Evolutionary conservation across 129 eudicot species (phyloP).

Genomic region (Sambucus nigra): DNA sequence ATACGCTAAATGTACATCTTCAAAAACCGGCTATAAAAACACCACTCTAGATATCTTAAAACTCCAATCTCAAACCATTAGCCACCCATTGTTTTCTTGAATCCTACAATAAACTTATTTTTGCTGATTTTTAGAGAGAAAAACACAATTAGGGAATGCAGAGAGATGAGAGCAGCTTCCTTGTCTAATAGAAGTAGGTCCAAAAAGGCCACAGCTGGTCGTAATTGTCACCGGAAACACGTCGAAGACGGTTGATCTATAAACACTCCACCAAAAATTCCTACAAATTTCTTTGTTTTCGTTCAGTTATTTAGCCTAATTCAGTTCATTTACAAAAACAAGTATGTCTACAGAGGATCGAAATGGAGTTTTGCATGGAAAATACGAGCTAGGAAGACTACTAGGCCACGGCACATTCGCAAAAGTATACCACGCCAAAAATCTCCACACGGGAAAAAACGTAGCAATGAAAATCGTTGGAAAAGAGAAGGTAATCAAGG

Average conservation of each 20-base stretch:
- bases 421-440: slow-evolving; percentile 15
- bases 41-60: not conserved
- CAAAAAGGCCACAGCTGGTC: not conserved
- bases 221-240: slow-evolving; percentile 20
- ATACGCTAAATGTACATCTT: not conserved
- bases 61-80: not conserved
- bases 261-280: not conserved
- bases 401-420: slow-evolving; percentile 19
- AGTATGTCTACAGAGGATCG: slow-evolving; percentile 5
- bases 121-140: not conserved
- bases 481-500: slow-evolving; percentile 16
- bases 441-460: slow-evolving; percentile 6
- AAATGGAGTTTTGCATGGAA: slow-evolving; percentile 7
- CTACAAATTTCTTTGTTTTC: not conserved
- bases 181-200: not conserved
- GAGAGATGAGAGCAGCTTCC: slow-evolving; percentile 6
- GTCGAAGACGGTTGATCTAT: slow-evolving; percentile 15
- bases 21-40: not conserved
- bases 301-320: no score
- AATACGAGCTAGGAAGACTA: slow-evolving; percentile 14
- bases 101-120: not conserved
- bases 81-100: not conserved
- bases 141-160: slow-evolving; percentile 11
- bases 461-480: slow-evolving; percentile 18
- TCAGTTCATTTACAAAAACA: no score